Evolutionary conservation across 306 rosid genomes (phyloP), one percentile per base, ranked within the genome.

Genomic region (Cicer yamashitae): DNA sequence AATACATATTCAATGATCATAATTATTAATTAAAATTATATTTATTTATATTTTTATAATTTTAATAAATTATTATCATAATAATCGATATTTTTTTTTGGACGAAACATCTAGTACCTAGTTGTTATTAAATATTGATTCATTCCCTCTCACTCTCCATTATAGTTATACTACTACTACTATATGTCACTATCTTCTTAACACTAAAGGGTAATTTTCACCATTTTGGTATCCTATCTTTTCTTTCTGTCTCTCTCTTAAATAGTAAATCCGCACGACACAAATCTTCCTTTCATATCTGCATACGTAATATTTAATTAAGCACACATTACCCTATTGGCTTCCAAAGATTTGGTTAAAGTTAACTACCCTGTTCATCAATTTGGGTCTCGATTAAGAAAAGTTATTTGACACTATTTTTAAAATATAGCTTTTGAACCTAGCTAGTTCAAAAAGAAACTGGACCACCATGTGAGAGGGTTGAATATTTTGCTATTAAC

Each of bases 381-480:
- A 45, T 70, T 59, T 77, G 7, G 57, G 7, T 67, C 48, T 18
- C 64, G 46, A 34, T 14, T 9, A 8, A 40, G 3, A 4, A 56
- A 43, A 2, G 2, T 17, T 25, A 14, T n/a, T 82, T 5, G 11
- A 37, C 10, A 52, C 47, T 34, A 20, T 46, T 53, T 47, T 47
- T 47, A 4, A 6, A 47, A 13, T 10, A 12, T 47, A 47, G 52
- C 52, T 10, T 12, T 47, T 47, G 2, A 47, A 47, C 53, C 53
- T 47, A 47, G 53, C 6, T 47, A 47, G 12, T 14, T 47, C 53
- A 12, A 47, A 76, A 56, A 40, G 15, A 77, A 63, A 57, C 39
- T 71, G 85, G 85, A 82, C 85, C 85, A 82, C 79, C 82, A 82
- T 54, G 82, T 82, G 82, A 22, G 17, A 41, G 50, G 25, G 43